Percentiles rank a stretch among this genome's conserved stretches.
These are phyloP conservation scores for Neurospora sp. DNA, from an alignment of 495 filamentous ascomycete species.

Conservation along the genomic window DNA sequence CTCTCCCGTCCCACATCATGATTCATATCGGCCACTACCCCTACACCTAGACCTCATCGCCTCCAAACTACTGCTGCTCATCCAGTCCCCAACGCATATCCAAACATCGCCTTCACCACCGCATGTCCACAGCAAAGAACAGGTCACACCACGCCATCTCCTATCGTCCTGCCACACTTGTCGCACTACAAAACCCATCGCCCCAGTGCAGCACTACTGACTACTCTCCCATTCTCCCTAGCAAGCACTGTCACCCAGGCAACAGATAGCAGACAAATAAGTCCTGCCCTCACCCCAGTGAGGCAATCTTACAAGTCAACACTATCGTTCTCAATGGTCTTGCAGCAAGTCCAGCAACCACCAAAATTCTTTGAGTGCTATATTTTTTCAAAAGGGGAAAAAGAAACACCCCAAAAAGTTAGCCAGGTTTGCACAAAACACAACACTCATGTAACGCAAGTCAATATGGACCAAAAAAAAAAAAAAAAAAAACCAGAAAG, in stretches of 20 bases:
- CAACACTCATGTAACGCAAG: not conserved
- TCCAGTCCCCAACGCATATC: not conserved
- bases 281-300: not conserved
- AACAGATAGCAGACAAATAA: not conserved
- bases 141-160: not conserved
- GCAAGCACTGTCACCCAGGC: not conserved
- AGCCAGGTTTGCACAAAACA: not conserved
- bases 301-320: not conserved
- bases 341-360: not conserved
- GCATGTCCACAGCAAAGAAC: not conserved
- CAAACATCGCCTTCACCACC: not conserved
- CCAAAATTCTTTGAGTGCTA: not conserved
- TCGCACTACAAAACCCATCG: not conserved
- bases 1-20: not conserved
- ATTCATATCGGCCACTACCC: not conserved
- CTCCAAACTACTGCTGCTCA: not conserved
- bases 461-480: too few relatives aligned
- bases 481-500: too few relatives aligned
- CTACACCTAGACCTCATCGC: not conserved
- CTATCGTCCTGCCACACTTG: not conserved
- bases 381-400: not conserved
- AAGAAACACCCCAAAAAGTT: not conserved
- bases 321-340: rapidly evolving
- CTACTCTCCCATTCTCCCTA: not conserved
- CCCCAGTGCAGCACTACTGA: not conserved